Evolutionary conservation across 192 early-diverging fungal species (phyloP), one percentile per base, ranked within the genome.

Genomic region (Pecoramyces ruminantium): DNA sequence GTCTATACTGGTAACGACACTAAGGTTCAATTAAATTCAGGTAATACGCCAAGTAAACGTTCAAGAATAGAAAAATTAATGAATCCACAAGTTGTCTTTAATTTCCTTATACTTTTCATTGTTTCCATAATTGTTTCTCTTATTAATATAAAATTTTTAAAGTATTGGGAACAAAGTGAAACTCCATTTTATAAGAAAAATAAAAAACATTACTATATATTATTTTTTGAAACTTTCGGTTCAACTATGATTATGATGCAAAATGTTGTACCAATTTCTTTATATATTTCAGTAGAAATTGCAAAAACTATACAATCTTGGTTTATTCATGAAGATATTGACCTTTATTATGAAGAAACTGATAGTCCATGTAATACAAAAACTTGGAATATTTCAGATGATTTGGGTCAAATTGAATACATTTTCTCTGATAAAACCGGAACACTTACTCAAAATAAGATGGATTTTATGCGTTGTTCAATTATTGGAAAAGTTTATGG

Each of bases 1-100:
- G 84, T 96, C 25, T 98, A 93, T 84, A 96, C 96, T 14, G 98
- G 98, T 29, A 83, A 88, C 80, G 97, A 99, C n/a, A 94, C 96
- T 28, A 98, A 98, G 85, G 95, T 99, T 78, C 95, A 97, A 93
- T 85, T 97, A 80, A 99, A 99, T 83, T 92, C 94, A 3, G 96
- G 96, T 29, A 89, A 89, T 78, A 97, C 96, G 1, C 96, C 96
- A 16, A 93, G 92, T 58, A 99, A 98, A 85, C 93, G 95, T 38
- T 94, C 93, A 85, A 88, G 92, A 77, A 94, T 98, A 80, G 96
- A 96, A 85, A 90, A 93, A 81, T 93, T 94, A 81, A 94, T 97
- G 82, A 98, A 97, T 86, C 93, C 94, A 78, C 93, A 94, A 82
- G 91, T 94, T 78, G 82, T 91, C 39, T 89, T 92, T 81, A 95